These are phyloP conservation scores for Aureobasidium uvarum DNA, from an alignment of 2,329 filamentous ascomycete species.

Conservation along the genomic window DNA sequence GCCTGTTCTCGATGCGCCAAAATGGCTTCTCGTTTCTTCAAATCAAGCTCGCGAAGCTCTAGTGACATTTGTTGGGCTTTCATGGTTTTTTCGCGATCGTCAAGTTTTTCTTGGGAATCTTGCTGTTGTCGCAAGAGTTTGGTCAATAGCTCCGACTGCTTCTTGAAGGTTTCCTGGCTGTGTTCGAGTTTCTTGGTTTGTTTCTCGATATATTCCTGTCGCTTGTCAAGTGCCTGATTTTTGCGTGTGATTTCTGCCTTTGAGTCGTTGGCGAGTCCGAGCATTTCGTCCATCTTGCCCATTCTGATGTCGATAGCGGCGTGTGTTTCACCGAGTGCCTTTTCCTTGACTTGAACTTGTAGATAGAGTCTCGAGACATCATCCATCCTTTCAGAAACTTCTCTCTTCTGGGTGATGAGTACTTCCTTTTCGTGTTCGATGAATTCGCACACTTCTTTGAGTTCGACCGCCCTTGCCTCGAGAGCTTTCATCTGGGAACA, in stretches of 20 bases:
- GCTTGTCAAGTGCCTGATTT: not conserved
- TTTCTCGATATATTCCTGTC: not conserved
- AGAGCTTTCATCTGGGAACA: not conserved
- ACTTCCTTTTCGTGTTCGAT: not conserved
- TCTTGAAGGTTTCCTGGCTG: not conserved
- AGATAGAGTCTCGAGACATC: not conserved
- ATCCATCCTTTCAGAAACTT: not conserved
- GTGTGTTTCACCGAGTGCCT: not conserved
- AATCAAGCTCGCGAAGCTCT: too few relatives aligned
- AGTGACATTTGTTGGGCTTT: too few relatives aligned
- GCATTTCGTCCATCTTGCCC: not conserved
- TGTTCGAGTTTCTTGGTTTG: not conserved
- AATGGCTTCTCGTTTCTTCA: not conserved
- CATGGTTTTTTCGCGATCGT: not conserved
- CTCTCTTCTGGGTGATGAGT: not conserved
- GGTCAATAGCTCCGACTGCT: not conserved
- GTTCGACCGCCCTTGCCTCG: not conserved
- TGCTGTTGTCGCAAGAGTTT: not conserved
- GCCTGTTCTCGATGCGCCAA: not conserved
- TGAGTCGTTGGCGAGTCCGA: not conserved
- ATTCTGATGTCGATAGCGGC: not conserved
- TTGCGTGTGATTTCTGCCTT: not conserved
- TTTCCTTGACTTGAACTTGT: not conserved
- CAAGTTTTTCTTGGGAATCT: not conserved
- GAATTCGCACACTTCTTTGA: not conserved